These are phyloP conservation scores for Aspergillus ellipticus DNA, from an alignment of 495 filamentous ascomycete species.

Conservation along the genomic window DNA sequence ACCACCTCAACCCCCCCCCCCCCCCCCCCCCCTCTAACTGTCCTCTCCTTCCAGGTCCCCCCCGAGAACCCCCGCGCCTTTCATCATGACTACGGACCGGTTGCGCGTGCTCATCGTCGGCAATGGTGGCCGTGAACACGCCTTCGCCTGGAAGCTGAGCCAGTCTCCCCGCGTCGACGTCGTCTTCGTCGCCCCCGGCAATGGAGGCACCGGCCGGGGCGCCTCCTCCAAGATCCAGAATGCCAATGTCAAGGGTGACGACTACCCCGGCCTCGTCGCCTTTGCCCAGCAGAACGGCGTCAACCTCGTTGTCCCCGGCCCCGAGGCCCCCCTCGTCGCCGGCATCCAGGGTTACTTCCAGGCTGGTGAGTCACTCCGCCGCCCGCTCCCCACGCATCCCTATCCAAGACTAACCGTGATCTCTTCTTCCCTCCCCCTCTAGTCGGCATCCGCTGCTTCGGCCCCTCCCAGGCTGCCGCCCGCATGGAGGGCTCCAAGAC, in stretches of 20 bases:
- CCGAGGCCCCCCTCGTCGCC: slow-evolving; percentile 90
- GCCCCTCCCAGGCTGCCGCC: slow-evolving; percentile 80
- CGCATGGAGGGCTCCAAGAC: slow-evolving; percentile 94
- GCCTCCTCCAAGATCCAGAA: slow-evolving; percentile 68
- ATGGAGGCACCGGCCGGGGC: slow-evolving; percentile 76
- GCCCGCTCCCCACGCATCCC: too few relatives aligned
- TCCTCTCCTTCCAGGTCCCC: slow-evolving; percentile 20
- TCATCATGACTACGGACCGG: slow-evolving; percentile 43
- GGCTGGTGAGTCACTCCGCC: slow-evolving; percentile 35
- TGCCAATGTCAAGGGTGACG: slow-evolving; percentile 62
- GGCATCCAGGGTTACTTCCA: slow-evolving; percentile 84
- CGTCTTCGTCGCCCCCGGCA: slow-evolving; percentile 61
- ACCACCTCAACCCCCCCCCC: neutral
- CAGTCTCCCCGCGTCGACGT: slow-evolving; percentile 62
- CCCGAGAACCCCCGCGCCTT: slow-evolving; percentile 29
- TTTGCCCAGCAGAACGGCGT: slow-evolving; percentile 69
- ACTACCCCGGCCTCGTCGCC: slow-evolving; percentile 72
- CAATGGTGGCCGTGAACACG: slow-evolving; percentile 91
- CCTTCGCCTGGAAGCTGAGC: slow-evolving; percentile 88
- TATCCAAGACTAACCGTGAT: neutral
- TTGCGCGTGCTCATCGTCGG: slow-evolving; percentile 78
- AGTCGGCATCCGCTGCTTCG: slow-evolving; percentile 79
- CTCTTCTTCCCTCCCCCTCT: slow-evolving; percentile 12
- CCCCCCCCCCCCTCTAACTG: neutral
- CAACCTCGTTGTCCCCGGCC: slow-evolving; percentile 86